A percentile compares a stretch with the other conserved stretches of the same genome.
These are phyloP conservation scores for Agaricus subrufescens DNA, from an alignment of 768 basidiomycete species.

Conservation along the genomic window DNA sequence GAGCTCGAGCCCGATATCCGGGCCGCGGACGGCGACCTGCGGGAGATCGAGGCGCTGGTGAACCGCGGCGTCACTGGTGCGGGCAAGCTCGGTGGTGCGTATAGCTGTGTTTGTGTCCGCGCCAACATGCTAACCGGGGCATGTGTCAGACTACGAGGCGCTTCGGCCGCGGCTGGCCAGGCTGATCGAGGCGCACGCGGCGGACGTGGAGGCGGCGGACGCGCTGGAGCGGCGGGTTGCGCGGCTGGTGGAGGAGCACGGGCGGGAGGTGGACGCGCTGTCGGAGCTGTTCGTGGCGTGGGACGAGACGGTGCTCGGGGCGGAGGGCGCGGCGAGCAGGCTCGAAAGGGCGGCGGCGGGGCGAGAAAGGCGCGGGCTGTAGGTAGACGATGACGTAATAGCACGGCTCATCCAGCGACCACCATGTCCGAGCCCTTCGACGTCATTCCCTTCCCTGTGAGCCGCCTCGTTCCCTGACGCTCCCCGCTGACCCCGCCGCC, in stretches of 20 bases:
- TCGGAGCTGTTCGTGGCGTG: slow-evolving; percentile 84
- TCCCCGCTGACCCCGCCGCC: slow-evolving; percentile 9
- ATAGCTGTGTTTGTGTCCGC: not conserved
- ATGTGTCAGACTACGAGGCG: slow-evolving; percentile 49
- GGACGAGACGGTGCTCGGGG: slow-evolving; percentile 72
- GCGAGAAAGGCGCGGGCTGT: too few species aligned
- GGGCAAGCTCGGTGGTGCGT: slow-evolving; percentile 61
- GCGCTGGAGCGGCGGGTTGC: slow-evolving; percentile 66
- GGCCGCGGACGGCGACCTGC: slow-evolving; percentile 76
- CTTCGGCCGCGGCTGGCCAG: slow-evolving; percentile 65
- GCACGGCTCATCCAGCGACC: not conserved
- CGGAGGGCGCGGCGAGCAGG: slow-evolving; percentile 52
- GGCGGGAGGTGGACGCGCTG: slow-evolving; percentile 71
- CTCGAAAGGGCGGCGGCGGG: slow-evolving; percentile 42
- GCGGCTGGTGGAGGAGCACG: slow-evolving; percentile 61
- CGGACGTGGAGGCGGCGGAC: slow-evolving; percentile 52
- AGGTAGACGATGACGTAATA: too few species aligned
- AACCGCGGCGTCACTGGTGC: slow-evolving; percentile 68
- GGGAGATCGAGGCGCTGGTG: slow-evolving; percentile 68
- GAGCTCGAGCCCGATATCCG: slow-evolving; percentile 87
- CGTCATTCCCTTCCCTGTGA: slow-evolving; percentile 80
- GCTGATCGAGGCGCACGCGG: slow-evolving; percentile 52
- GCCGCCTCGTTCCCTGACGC: slow-evolving; percentile 17
- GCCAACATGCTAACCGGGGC: not conserved
- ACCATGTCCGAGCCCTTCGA: slow-evolving; percentile 70